Conservation (phyloP, 1,284 basidiomycete genomes). For the Trametes sp. region DNA sequence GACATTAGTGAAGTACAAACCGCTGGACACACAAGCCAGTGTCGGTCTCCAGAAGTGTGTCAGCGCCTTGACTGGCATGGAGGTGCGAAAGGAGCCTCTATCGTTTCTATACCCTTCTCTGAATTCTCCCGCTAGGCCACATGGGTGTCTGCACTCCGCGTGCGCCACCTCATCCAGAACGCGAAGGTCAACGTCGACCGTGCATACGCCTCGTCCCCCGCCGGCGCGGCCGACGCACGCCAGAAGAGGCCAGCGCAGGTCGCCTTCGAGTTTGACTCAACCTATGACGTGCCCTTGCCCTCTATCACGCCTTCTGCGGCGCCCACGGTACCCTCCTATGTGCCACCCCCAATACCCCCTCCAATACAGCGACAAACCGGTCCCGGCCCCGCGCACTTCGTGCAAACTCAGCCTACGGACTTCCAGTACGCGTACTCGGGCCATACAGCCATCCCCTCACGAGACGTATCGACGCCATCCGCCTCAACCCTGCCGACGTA, state of each 20-base stretch:
- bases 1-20: constrained; percentile 67
- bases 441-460: background rate
- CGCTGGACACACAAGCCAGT: constrained; percentile 73
- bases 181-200: constrained; percentile 65
- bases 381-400: background rate
- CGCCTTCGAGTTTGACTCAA: constrained; percentile 20
- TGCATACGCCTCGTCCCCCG: constrained; percentile 12
- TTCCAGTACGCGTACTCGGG: background rate
- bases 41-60: constrained; percentile 74
- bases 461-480: background rate
- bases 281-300: background rate
- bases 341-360: background rate
- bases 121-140: constrained; percentile 43
- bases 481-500: constrained; percentile 6
- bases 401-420: background rate
- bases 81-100: constrained; percentile 53
- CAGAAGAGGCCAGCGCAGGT: constrained; percentile 21
- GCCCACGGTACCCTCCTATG: background rate
- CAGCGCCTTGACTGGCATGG: constrained; percentile 72
- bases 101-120: constrained; percentile 9
- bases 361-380: background rate
- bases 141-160: constrained; percentile 79
- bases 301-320: background rate
- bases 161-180: constrained; percentile 76
- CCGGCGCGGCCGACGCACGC: background rate